Percentiles rank a stretch among this genome's conserved stretches.
Conservation (phyloP, 441 rosid genomes). For the Theobroma grandiflorum region DNA sequence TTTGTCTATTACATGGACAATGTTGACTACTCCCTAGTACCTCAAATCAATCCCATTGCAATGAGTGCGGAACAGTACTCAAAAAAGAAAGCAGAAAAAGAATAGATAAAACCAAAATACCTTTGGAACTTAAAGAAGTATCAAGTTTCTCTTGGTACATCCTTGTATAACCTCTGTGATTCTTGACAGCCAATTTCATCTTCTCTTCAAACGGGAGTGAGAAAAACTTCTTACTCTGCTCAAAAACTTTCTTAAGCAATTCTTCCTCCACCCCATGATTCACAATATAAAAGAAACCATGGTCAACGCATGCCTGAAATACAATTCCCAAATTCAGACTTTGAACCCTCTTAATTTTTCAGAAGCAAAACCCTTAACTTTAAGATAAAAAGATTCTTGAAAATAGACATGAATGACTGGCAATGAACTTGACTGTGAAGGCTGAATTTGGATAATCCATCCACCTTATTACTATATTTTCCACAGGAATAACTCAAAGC, state of each 20-base stretch:
- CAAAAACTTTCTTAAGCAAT: constrained; percentile 42
- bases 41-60: too few relatives aligned
- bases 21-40: neutral
- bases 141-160: constrained; percentile 68
- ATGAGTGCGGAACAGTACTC: too few relatives aligned
- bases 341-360: neutral
- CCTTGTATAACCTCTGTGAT: constrained; percentile 73
- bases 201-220: constrained; percentile 61
- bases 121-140: constrained; percentile 22
- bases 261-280: constrained; percentile 76
- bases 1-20: neutral
- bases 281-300: constrained; percentile 83
- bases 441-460: neutral
- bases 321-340: neutral
- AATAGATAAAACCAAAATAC: neutral
- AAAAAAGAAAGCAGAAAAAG: neutral
- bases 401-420: neutral
- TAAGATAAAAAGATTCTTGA: neutral
- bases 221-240: constrained; percentile 65
- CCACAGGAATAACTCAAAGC: neutral
- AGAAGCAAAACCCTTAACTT: neutral
- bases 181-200: constrained; percentile 52
- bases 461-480: neutral
- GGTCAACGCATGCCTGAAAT: constrained; percentile 73
- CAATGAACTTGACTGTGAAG: neutral